A percentile compares a stretch with the other conserved stretches of the same genome.
Evolutionary conservation across 805 yeast species (phyloP).

Genomic region (Yarrowia porcina): DNA sequence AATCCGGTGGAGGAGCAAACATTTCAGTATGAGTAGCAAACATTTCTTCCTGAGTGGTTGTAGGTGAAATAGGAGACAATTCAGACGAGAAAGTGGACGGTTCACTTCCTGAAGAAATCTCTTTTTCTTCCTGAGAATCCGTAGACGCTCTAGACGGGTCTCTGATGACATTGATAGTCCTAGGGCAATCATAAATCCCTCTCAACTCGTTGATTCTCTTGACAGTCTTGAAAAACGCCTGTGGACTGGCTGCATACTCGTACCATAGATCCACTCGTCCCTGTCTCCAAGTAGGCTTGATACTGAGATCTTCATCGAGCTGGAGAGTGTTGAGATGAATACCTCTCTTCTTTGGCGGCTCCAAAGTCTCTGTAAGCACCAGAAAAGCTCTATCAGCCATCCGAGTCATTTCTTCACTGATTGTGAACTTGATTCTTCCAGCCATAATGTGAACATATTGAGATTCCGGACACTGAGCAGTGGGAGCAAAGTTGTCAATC

Average conservation of each 20-base stretch:
- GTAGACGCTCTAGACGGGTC: neutral
- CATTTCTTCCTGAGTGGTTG: neutral
- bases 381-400: neutral
- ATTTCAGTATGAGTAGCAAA: neutral
- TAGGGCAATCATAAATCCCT: neutral
- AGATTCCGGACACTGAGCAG: neutral
- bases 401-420: neutral
- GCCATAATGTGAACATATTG: neutral
- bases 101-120: neutral
- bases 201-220: neutral
- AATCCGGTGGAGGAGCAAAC: neutral
- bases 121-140: neutral
- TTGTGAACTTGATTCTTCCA: neutral
- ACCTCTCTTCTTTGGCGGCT: neutral
- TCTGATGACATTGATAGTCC: neutral
- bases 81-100: neutral
- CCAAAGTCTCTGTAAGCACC: conserved; percentile 6
- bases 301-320: conserved; percentile 1
- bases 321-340: conserved; percentile 1
- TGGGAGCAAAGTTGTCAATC: neutral
- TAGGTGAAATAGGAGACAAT: neutral
- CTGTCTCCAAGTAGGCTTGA: conserved; percentile 8
- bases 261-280: neutral
- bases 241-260: neutral
- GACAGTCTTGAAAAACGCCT: conserved; percentile 1